Percentiles rank a stretch among this genome's conserved stretches.
Evolutionary conservation across 805 yeast genomes (phyloP).

Genomic region (Kurtzmaniella fragi): DNA sequence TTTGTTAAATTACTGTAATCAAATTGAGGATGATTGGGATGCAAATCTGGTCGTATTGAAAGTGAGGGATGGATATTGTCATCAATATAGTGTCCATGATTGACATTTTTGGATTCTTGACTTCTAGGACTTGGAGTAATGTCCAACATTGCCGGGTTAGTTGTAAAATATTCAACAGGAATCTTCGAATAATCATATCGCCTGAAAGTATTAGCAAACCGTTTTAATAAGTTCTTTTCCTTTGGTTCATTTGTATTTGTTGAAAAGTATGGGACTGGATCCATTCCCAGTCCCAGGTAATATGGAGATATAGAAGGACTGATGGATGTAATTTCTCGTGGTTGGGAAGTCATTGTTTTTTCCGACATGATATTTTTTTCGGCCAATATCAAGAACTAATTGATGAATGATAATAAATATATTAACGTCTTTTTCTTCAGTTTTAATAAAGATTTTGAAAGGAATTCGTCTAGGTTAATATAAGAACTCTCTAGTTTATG

Average conservation of each 20-base stretch:
- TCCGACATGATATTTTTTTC: no score
- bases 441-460: no score
- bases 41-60: slow-evolving; percentile 6
- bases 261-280: no score
- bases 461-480: no score
- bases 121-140: background rate
- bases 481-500: no score
- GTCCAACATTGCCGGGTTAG: background rate
- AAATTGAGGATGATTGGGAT: slow-evolving; percentile 20
- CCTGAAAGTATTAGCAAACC: slow-evolving; percentile 19
- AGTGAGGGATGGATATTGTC: background rate
- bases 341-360: no score
- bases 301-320: no score
- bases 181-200: slow-evolving; percentile 21
- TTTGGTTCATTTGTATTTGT: background rate
- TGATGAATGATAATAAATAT: no score
- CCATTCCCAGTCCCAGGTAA: no score
- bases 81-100: background rate
- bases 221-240: slow-evolving; percentile 1
- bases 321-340: no score
- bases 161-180: slow-evolving; percentile 7
- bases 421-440: no score
- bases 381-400: no score
- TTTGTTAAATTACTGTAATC: slow-evolving; percentile 23
- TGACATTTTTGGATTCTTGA: background rate